phyloP scores from a whole-genome alignment of 306 rosid genomes.

The Vicia faba region DNA sequence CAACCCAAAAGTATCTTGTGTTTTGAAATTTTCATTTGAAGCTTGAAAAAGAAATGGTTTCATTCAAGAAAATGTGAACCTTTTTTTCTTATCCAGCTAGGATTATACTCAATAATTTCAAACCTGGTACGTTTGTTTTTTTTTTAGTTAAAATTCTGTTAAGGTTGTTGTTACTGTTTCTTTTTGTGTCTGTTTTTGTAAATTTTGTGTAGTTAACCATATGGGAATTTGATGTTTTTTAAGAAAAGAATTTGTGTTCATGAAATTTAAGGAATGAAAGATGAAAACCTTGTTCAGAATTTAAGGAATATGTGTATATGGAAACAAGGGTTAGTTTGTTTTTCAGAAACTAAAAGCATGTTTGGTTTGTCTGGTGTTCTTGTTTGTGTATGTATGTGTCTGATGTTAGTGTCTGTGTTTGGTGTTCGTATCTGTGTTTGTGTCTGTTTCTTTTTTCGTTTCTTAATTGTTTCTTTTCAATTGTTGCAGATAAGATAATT shows the following conservation, averaged over 20 bases:
- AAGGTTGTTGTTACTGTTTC: neutral
- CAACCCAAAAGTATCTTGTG: neutral
- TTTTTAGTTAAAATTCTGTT: conserved; percentile 26
- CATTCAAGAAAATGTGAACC: conserved; percentile 3
- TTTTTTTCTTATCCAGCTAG: neutral
- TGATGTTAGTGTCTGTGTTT: neutral
- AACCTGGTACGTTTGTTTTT: conserved; percentile 8
- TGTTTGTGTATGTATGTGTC: neutral
- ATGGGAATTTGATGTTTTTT: neutral
- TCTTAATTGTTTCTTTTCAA: conserved; percentile 13
- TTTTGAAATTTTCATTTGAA: neutral
- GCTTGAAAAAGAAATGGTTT: neutral
- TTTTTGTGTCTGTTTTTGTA: neutral
- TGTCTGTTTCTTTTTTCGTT: neutral
- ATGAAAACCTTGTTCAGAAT: conserved; percentile 24
- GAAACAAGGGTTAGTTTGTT: neutral
- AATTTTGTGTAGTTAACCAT: neutral
- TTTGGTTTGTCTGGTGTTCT: neutral
- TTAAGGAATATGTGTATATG: neutral
- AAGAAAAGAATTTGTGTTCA: neutral
- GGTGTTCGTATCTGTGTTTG: neutral
- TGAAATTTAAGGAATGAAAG: conserved; percentile 16
- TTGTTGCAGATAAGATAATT: conserved; percentile 36
- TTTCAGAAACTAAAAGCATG: neutral
- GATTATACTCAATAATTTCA: conserved; percentile 30